phyloP scores from a whole-genome alignment of 169 alveolate species.

The Babesia divergens region DNA sequence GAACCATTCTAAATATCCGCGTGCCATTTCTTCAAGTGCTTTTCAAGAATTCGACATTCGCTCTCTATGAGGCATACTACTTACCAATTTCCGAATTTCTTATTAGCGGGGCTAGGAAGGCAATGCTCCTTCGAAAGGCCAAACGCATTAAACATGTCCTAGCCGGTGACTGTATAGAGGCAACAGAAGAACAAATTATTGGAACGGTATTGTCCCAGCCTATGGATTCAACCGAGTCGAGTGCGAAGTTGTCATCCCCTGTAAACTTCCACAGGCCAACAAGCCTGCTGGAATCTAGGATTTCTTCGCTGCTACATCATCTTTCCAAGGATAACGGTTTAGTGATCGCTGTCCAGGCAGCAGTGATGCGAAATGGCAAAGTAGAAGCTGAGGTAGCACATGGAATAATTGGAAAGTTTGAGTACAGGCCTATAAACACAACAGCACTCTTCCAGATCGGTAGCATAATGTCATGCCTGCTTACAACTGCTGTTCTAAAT shows the following conservation, averaged over 20 bases:
- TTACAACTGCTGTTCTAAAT: conserved; percentile 65
- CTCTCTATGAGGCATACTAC: conserved; percentile 29
- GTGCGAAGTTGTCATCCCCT: background rate
- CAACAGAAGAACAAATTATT: background rate
- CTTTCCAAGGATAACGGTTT: conserved; percentile 36
- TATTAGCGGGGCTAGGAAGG: background rate
- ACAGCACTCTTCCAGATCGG: conserved; percentile 69
- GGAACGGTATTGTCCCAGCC: background rate
- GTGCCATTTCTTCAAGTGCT: conserved; percentile 56
- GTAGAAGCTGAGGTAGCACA: conserved; percentile 67
- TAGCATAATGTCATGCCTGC: conserved; percentile 54
- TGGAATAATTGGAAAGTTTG: conserved; percentile 67
- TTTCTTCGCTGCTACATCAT: conserved; percentile 34
- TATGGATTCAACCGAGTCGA: background rate
- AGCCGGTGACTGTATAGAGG: conserved; percentile 8
- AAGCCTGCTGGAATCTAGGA: conserved; percentile 29
- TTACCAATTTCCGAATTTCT: conserved; percentile 23
- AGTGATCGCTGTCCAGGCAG: conserved; percentile 66
- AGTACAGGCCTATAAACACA: conserved; percentile 68
- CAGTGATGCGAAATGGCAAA: conserved; percentile 61
- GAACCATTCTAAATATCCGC: conserved; percentile 2
- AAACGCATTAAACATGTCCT: conserved; percentile 27
- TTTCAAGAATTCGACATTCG: conserved; percentile 43
- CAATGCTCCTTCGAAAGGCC: conserved; percentile 26
- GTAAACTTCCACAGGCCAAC: conserved; percentile 9